Percentiles rank a stretch among this genome's conserved stretches.
phyloP scores from a whole-genome alignment of 2,329 filamentous ascomycete species.

The Stagonosporopsis chrysanthemi region DNA sequence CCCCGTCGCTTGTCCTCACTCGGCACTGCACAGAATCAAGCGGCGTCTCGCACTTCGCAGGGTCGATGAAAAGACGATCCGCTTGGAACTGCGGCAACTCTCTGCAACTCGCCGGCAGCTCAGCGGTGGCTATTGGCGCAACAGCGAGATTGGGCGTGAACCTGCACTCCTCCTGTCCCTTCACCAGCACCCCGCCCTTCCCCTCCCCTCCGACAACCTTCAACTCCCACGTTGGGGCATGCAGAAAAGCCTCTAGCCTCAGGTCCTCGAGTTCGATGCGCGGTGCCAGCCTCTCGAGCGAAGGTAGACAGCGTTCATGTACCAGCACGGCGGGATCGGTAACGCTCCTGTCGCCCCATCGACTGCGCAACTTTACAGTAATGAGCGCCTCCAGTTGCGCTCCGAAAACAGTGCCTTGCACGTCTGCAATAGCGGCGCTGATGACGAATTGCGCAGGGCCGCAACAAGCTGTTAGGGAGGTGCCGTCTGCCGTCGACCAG shows the following conservation, averaged over 20 bases:
- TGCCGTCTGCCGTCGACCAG: too few species aligned
- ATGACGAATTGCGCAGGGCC: too few species aligned
- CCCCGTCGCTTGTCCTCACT: slow-evolving; percentile 11
- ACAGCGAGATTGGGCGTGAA: background rate
- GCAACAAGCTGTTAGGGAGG: too few species aligned
- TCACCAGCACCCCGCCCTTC: background rate
- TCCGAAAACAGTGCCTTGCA: too few species aligned
- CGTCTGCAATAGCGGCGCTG: too few species aligned
- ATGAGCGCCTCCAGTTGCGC: too few species aligned
- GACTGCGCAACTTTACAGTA: too few species aligned
- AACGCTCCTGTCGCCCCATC: too few species aligned
- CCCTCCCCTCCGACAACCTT: background rate
- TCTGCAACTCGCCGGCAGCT: too few species aligned
- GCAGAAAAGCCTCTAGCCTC: background rate
- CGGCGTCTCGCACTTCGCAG: too few species aligned
- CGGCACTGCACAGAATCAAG: slow-evolving; percentile 5
- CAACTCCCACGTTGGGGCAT: background rate
- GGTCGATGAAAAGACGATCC: background rate
- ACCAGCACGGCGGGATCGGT: background rate
- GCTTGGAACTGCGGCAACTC: background rate
- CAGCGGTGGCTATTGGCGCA: background rate
- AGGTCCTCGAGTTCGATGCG: background rate
- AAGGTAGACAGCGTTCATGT: background rate
- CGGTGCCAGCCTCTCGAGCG: background rate
- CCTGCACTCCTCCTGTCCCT: background rate